These are phyloP conservation scores for Sphenostylis stenocarpa DNA, from an alignment of 306 rosid species.

Conservation along the genomic window DNA sequence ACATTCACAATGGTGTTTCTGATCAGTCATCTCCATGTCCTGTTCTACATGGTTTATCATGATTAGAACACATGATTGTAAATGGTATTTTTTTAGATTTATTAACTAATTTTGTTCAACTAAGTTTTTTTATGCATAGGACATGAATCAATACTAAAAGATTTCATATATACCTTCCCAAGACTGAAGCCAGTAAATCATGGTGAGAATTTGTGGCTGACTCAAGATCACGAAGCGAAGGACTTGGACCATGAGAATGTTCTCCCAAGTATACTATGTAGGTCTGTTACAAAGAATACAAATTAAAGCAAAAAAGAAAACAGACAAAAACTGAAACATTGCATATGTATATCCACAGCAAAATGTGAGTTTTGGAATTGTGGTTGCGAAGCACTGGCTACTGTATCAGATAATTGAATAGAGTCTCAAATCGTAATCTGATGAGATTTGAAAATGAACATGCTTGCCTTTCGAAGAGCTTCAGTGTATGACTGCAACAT, in stretches of 20 bases:
- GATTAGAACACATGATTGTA: too few relatives aligned
- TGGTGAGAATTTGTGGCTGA: constrained; percentile 41
- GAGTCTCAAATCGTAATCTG: background rate
- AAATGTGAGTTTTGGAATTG: background rate
- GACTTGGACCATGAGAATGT: constrained; percentile 46
- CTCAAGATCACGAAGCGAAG: constrained; percentile 31
- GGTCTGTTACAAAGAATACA: constrained; percentile 18
- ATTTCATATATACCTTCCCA: constrained; percentile 35
- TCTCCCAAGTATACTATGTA: constrained; percentile 47
- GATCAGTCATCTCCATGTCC: too few relatives aligned
- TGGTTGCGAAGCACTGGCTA: background rate
- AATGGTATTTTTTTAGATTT: too few relatives aligned
- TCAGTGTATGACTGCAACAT: constrained; percentile 5
- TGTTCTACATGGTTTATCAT: too few relatives aligned
- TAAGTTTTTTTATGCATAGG: background rate
- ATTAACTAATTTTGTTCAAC: too few relatives aligned
- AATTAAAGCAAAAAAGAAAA: background rate
- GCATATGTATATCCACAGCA: background rate
- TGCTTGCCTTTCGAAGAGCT: constrained; percentile 39
- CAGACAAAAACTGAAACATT: background rate
- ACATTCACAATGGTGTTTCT: too few relatives aligned
- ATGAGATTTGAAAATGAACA: background rate
- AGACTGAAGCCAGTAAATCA: constrained; percentile 37
- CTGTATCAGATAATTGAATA: background rate
- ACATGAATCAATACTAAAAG: background rate